Evolutionary conservation across 179 eudicot species (phyloP).

Genomic region (Beta lomatogona): DNA sequence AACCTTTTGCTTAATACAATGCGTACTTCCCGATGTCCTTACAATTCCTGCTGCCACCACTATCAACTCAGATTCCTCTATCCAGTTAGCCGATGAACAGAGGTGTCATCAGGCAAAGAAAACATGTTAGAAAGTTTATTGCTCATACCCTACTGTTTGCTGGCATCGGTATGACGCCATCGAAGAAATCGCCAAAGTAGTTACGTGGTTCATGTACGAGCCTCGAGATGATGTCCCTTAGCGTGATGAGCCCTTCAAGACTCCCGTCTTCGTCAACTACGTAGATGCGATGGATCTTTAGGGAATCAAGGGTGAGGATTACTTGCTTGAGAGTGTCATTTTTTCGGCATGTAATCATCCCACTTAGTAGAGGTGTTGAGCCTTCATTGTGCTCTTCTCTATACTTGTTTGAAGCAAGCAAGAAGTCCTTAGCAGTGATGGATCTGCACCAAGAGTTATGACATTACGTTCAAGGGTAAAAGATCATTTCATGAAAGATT

Average conservation of each 20-base stretch:
- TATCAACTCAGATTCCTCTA: neutral
- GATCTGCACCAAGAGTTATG: slow-evolving; percentile 50
- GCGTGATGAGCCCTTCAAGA: slow-evolving; percentile 82
- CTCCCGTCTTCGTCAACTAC: slow-evolving; percentile 68
- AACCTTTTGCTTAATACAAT: slow-evolving; percentile 26
- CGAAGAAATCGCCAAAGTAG: slow-evolving; percentile 96
- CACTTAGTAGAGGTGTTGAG: slow-evolving; percentile 40
- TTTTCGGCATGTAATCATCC: slow-evolving; percentile 70
- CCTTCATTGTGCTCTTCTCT: slow-evolving; percentile 55
- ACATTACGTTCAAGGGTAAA: neutral
- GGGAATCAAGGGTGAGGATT: slow-evolving; percentile 63
- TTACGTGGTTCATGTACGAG: slow-evolving; percentile 91
- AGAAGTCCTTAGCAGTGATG: slow-evolving; percentile 86
- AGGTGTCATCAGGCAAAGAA: slow-evolving; percentile 7
- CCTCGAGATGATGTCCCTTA: slow-evolving; percentile 93
- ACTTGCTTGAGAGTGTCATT: slow-evolving; percentile 67
- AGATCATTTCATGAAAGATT: neutral
- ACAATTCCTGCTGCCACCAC: neutral
- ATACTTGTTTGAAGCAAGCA: slow-evolving; percentile 67
- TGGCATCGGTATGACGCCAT: slow-evolving; percentile 79
- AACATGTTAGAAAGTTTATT: neutral
- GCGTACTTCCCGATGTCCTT: slow-evolving; percentile 4
- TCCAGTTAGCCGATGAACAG: slow-evolving; percentile 19
- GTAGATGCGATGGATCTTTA: slow-evolving; percentile 81
- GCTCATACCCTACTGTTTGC: slow-evolving; percentile 62